Percentiles rank a stretch among this genome's conserved stretches.
These are phyloP conservation scores for Puccinellia tenuiflora DNA, from an alignment of 176 grass and related monocot species.

Conservation along the genomic window DNA sequence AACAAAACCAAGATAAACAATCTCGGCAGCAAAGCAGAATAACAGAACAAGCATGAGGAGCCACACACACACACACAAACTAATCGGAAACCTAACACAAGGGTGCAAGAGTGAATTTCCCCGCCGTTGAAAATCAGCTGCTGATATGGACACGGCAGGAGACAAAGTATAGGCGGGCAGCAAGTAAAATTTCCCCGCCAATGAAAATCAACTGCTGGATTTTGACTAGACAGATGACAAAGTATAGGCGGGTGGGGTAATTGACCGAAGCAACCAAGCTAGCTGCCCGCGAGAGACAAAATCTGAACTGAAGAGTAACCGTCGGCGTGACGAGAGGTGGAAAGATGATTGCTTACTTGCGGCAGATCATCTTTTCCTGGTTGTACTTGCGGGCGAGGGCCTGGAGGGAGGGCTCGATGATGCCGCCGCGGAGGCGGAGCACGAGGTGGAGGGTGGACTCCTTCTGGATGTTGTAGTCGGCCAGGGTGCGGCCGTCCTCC, in stretches of 20 bases:
- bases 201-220: constrained; percentile 51
- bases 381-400: constrained; percentile 96
- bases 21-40: no score
- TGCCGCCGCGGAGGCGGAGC: constrained; percentile 79
- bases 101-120: background rate
- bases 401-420: constrained; percentile 85
- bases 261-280: background rate
- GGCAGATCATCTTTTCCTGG: constrained; percentile 92
- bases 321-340: no score
- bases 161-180: constrained; percentile 39
- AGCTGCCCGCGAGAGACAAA: no score
- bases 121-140: constrained; percentile 54
- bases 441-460: constrained; percentile 88
- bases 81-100: background rate
- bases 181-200: background rate
- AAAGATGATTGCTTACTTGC: constrained; percentile 38
- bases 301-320: no score
- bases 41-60: no score
- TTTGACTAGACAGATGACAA: constrained; percentile 37
- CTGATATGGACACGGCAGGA: constrained; percentile 7
- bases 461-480: constrained; percentile 99
- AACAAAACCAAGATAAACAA: no score
- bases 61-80: no score
- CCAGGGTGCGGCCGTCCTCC: constrained; percentile 78
- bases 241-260: constrained; percentile 30